A percentile compares a stretch with the other conserved stretches of the same genome.
Conservation (phyloP, 2,329 filamentous ascomycete species). For the Cercospora nicotianae region DNA sequence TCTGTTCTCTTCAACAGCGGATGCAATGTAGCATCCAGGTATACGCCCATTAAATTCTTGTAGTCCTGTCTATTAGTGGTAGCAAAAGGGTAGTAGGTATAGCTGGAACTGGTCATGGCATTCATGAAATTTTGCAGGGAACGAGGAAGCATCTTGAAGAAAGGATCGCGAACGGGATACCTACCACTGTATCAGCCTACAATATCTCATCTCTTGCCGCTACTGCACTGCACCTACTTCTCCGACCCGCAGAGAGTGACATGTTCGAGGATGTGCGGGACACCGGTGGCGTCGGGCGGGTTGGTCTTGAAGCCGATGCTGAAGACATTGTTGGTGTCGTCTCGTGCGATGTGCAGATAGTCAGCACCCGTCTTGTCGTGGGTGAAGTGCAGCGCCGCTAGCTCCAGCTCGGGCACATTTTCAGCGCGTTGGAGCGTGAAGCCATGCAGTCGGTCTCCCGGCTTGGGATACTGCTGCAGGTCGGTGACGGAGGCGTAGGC, state of each 20-base stretch:
- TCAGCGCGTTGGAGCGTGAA: constrained; percentile 89
- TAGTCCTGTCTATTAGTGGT: constrained; percentile 96
- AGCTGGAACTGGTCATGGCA: constrained; percentile 92
- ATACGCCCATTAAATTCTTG: constrained; percentile 93
- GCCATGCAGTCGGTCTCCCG: constrained; percentile 85
- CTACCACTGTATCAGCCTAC: constrained; percentile 48
- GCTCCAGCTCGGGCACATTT: constrained; percentile 88
- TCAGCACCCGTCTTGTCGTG: constrained; percentile 96
- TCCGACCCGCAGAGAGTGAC: constrained; percentile 94
- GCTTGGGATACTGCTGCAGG: constrained; percentile 70
- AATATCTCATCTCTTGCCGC: neutral
- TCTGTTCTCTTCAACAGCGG: constrained; percentile 87
- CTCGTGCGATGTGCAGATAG: constrained; percentile 89
- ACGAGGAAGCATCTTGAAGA: constrained; percentile 99
- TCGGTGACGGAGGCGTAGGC: constrained; percentile 69
- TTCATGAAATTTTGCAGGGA: constrained; percentile 99
- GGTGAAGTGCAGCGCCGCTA: constrained; percentile 85
- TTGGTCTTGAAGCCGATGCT: constrained; percentile 99
- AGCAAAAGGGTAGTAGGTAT: constrained; percentile 96
- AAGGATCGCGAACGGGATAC: constrained; percentile 96
- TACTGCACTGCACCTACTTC: constrained; percentile 59
- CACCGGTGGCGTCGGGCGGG: constrained; percentile 90
- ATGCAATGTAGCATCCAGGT: constrained; percentile 89
- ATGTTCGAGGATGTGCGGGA: constrained; percentile 96
- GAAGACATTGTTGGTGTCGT: constrained; percentile 99